Conservation (phyloP, 2,329 filamentous ascomycete genomes). For the Talaromyces sp. region DNA sequence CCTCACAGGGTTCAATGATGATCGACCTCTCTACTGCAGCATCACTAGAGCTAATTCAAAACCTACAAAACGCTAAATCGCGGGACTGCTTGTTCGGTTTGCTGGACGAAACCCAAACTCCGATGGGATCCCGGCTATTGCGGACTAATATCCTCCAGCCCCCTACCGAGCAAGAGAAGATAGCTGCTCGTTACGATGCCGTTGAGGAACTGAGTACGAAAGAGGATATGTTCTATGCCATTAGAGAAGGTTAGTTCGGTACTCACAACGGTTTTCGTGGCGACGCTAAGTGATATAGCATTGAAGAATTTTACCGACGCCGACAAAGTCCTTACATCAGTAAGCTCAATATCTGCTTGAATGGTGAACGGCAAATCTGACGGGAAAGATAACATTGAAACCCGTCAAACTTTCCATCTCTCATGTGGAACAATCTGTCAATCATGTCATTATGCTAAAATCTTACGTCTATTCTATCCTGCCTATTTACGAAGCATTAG, state of each 20-base stretch:
- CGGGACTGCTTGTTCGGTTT: constrained; percentile 81
- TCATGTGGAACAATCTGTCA: constrained; percentile 76
- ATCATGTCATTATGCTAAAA: constrained; percentile 83
- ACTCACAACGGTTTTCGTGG: not conserved
- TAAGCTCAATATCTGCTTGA: constrained; percentile 36
- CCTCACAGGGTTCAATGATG: constrained; percentile 91
- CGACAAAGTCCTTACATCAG: constrained; percentile 75
- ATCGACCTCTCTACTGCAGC: constrained; percentile 86
- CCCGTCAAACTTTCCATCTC: constrained; percentile 64
- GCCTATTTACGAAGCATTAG: constrained; percentile 66
- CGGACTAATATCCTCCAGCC: constrained; percentile 87
- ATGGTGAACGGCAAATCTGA: constrained; percentile 20
- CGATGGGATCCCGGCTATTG: constrained; percentile 83
- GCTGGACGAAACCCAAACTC: constrained; percentile 79
- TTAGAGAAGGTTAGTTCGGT: constrained; percentile 61
- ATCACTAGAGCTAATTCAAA: constrained; percentile 87
- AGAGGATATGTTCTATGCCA: constrained; percentile 79
- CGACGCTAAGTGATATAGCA: constrained; percentile 46
- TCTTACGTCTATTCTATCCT: constrained; percentile 70
- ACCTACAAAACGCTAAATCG: constrained; percentile 72
- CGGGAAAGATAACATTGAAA: constrained; percentile 68
- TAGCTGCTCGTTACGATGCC: constrained; percentile 74
- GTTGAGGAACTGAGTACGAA: constrained; percentile 77
- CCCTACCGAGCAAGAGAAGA: constrained; percentile 67
- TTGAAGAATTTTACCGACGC: constrained; percentile 74